These are phyloP conservation scores for Monilinia laxa DNA, from an alignment of 2,329 filamentous ascomycete genomes.

Conservation along the genomic window DNA sequence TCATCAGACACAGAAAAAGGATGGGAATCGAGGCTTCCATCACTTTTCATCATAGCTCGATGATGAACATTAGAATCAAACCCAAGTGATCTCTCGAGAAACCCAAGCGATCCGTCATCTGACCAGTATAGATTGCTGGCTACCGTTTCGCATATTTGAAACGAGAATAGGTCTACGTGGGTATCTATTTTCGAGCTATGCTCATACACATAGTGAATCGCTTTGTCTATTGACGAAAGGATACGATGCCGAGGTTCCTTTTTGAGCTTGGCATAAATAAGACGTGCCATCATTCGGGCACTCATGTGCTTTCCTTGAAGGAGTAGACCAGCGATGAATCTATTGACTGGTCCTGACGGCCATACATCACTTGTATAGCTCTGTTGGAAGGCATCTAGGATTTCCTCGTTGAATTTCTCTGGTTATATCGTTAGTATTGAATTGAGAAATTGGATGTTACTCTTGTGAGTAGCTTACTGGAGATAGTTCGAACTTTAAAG, in stretches of 20 bases:
- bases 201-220: neutral
- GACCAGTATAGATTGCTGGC: neutral
- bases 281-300: neutral
- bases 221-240: neutral
- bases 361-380: neutral
- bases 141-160: neutral
- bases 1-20: neutral
- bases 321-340: neutral
- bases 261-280: neutral
- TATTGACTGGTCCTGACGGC: neutral
- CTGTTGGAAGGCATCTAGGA: neutral
- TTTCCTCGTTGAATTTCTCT: neutral
- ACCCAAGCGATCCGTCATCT: neutral
- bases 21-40: neutral
- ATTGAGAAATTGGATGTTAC: neutral
- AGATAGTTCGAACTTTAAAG: neutral
- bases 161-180: neutral
- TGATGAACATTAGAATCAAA: neutral
- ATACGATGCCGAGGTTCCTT: neutral
- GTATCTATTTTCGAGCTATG: neutral
- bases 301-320: neutral
- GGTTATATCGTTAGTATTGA: neutral
- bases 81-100: neutral
- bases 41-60: neutral
- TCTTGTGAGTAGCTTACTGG: neutral